Evolutionary conservation across 208 protist species (phyloP).

Genomic region (Leishmania tropica): DNA sequence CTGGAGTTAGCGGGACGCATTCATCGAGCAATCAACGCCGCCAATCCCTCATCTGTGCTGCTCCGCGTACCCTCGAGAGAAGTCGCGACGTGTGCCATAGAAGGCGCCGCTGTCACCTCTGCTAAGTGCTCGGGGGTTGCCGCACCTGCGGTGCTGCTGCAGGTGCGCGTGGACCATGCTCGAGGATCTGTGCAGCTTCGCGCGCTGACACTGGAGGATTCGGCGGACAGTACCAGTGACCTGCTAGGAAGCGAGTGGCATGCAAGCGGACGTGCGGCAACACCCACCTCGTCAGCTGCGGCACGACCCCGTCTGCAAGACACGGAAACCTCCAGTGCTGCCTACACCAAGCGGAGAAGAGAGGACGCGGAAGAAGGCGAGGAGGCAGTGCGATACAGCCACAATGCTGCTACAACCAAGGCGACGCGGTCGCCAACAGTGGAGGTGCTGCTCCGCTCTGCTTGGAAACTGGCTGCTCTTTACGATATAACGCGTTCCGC

Average conservation of each 20-base stretch:
- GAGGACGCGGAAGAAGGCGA: not conserved
- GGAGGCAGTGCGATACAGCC: not conserved
- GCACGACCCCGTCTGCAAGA: not conserved
- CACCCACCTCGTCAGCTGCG: not conserved
- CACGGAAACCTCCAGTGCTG: not conserved
- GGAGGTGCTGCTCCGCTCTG: slow-evolving; percentile 36
- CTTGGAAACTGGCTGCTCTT: slow-evolving; percentile 37
- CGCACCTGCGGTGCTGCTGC: slow-evolving; percentile 7
- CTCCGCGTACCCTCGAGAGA: not conserved
- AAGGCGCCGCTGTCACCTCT: not conserved
- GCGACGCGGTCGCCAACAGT: slow-evolving; percentile 9
- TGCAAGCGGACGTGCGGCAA: not conserved
- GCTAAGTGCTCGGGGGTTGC: not conserved
- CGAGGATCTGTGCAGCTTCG: slow-evolving; percentile 32
- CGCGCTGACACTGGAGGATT: not conserved
- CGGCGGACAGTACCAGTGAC: not conserved
- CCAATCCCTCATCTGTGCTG: not conserved
- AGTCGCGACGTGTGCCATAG: not conserved
- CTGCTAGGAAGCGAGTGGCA: not conserved
- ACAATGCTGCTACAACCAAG: not conserved
- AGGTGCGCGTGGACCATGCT: slow-evolving; percentile 27
- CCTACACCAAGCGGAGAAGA: not conserved
- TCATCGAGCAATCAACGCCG: not conserved
- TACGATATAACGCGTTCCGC: slow-evolving; percentile 22
- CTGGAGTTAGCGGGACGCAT: slow-evolving; percentile 8